Percentiles rank a stretch among this genome's conserved stretches.
These are phyloP conservation scores for Chalciporus chontae DNA, from an alignment of 768 basidiomycete species.

Conservation along the genomic window DNA sequence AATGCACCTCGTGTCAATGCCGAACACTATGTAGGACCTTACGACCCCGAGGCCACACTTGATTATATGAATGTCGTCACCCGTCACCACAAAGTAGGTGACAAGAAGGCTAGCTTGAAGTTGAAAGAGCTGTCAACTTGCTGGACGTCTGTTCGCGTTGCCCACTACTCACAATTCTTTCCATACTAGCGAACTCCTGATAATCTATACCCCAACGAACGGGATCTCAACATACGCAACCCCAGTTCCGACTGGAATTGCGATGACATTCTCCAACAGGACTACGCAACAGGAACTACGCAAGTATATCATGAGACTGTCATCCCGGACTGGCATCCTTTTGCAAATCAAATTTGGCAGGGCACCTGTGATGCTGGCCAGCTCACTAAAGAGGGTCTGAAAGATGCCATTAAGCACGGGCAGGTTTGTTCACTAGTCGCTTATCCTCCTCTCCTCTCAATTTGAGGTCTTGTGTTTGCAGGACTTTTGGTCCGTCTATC, in stretches of 20 bases:
- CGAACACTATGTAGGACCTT: conserved; percentile 34
- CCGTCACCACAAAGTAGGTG: conserved; percentile 45
- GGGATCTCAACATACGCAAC: conserved; percentile 38
- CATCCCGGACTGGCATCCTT: conserved; percentile 42
- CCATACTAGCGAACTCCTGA: conserved; percentile 43
- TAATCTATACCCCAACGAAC: conserved; percentile 45
- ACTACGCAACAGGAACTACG: conserved; percentile 35
- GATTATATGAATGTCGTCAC: conserved; percentile 42
- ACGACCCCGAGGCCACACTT: conserved; percentile 28
- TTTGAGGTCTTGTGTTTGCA: conserved; percentile 11
- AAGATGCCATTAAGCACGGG: conserved; percentile 42
- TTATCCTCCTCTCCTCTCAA: background rate
- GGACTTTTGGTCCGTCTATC: conserved; percentile 49
- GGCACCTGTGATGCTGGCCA: conserved; percentile 48
- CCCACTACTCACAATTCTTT: background rate
- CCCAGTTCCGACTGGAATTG: conserved; percentile 40
- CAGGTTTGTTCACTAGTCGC: conserved; percentile 19
- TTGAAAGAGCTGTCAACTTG: background rate
- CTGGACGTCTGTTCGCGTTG: background rate
- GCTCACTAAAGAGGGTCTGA: conserved; percentile 41
- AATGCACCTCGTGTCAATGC: conserved; percentile 46
- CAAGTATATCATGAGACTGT: conserved; percentile 38
- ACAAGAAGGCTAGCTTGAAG: no score
- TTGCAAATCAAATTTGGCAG: conserved; percentile 41
- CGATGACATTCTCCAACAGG: conserved; percentile 35